Evolutionary conservation across 2,329 filamentous ascomycete genomes (phyloP), one percentile per base, ranked within the genome.

Genomic region (Trichoderma hamatum): DNA sequence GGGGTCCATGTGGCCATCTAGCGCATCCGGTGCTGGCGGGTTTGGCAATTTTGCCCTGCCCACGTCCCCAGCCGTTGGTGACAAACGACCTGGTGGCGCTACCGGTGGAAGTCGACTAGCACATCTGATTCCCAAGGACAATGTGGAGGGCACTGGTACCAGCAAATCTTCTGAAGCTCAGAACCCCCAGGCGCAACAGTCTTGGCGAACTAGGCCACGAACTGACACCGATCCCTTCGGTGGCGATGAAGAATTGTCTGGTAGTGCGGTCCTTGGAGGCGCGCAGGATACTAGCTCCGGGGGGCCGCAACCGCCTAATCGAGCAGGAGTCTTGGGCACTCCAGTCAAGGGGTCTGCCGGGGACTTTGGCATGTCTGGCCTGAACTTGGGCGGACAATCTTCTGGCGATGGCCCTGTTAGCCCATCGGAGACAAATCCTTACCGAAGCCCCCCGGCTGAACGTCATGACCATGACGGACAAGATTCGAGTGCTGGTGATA

Each of bases 351-450:
- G 81, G 5, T 83, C 81, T 3, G 80, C 86, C 5, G 81, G 84
- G 51, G 88, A 90, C 70, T 88, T 90, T 73, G 88, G 88, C 55
- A 88, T 90, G 85, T 82, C 86, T 16, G 86, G 87, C 73, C 83
- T 86, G 74, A 86, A 80, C 80, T 84, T 83, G 76, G 88, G 77
- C 79, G 85, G 85, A 62, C 34, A 59, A 30, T 39, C 55, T 11
- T 84, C 88, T 46, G 85, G 88, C 67, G 81, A 84, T n/a, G 92
- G 93, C 69, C 91, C 92, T 0, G 88, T 93, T 76, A 98, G 95
- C 77, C 96, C 96, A 13, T 96, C 94, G 0, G 93, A 97, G 75
- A 98, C 96, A 3, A 99, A 99, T 76, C 96, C 96, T 1, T 99
- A 96, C 77, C 92, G 94, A 72, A 98, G 95, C 78, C 96, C 96